Evolutionary conservation across 2,329 filamentous ascomycete species (phyloP).

Genomic region (Calonectria crousiana): DNA sequence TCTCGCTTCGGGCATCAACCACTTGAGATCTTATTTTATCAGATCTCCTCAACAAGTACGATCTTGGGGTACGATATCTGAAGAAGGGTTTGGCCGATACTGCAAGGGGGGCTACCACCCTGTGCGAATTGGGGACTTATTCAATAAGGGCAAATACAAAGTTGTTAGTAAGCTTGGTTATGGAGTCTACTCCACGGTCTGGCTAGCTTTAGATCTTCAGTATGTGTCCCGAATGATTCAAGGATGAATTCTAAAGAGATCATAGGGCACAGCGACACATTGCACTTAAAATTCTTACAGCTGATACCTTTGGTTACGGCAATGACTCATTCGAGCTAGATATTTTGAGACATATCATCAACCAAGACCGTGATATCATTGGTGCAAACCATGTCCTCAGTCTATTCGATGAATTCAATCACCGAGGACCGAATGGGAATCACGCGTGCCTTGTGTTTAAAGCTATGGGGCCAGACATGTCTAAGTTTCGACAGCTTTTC

Average conservation of each 20-base stretch:
- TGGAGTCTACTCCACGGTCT: background rate
- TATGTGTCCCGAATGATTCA: too few relatives aligned
- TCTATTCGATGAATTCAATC: slow-evolving; percentile 43
- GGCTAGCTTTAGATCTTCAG: background rate
- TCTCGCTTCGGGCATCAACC: too few relatives aligned
- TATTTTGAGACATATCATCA: too few relatives aligned
- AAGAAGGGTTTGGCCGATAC: background rate
- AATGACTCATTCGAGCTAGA: too few relatives aligned
- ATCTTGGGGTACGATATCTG: background rate
- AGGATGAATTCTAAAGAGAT: background rate
- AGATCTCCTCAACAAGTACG: background rate
- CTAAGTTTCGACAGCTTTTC: slow-evolving; percentile 30
- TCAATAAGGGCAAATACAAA: background rate
- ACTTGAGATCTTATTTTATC: too few relatives aligned
- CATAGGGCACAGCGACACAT: slow-evolving; percentile 31
- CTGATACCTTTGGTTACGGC: slow-evolving; percentile 16
- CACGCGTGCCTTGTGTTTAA: slow-evolving; percentile 48
- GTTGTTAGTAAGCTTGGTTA: slow-evolving; percentile 1
- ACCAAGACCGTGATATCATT: too few relatives aligned
- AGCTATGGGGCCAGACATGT: slow-evolving; percentile 46
- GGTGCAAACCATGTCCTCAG: background rate
- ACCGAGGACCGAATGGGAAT: slow-evolving; percentile 45
- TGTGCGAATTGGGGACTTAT: background rate
- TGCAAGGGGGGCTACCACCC: background rate
- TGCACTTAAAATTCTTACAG: slow-evolving; percentile 46